phyloP scores from a whole-genome alignment of 2,329 filamentous ascomycete species.

The Davidsoniella eucalypti region DNA sequence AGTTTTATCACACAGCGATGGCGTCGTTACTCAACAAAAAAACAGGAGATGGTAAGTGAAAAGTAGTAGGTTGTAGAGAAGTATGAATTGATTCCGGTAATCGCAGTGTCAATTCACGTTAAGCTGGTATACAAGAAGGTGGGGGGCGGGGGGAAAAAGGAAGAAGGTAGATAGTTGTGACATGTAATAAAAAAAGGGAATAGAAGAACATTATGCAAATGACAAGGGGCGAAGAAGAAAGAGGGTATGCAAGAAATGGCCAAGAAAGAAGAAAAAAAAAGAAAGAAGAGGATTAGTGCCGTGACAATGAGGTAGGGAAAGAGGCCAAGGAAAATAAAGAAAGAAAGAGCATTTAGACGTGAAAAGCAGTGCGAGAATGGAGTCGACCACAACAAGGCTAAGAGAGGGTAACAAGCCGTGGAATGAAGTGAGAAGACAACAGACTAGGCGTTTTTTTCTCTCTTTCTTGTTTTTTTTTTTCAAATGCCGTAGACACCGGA shows the following conservation, averaged over 20 bases:
- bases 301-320: conserved; percentile 1
- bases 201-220: conserved; percentile 5
- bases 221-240: conserved; percentile 1
- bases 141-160: neutral
- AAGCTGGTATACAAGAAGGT: neutral
- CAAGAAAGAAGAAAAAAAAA: neutral
- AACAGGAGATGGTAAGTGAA: neutral
- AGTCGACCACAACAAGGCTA: neutral
- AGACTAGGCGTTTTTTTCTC: too few relatives aligned
- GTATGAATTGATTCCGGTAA: neutral
- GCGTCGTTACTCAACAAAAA: neutral
- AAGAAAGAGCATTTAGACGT: neutral
- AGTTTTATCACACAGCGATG: neutral
- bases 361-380: too few relatives aligned
- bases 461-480: too few relatives aligned
- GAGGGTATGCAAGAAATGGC: neutral
- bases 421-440: too few relatives aligned
- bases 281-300: neutral
- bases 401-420: neutral
- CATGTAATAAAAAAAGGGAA: neutral
- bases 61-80: neutral
- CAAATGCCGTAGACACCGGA: too few relatives aligned
- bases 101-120: too few relatives aligned
- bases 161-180: neutral
- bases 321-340: neutral